A percentile compares a stretch with the other conserved stretches of the same genome.
phyloP scores from a whole-genome alignment of 176 grass and related monocot genomes.

The Carex myosuroides region DNA sequence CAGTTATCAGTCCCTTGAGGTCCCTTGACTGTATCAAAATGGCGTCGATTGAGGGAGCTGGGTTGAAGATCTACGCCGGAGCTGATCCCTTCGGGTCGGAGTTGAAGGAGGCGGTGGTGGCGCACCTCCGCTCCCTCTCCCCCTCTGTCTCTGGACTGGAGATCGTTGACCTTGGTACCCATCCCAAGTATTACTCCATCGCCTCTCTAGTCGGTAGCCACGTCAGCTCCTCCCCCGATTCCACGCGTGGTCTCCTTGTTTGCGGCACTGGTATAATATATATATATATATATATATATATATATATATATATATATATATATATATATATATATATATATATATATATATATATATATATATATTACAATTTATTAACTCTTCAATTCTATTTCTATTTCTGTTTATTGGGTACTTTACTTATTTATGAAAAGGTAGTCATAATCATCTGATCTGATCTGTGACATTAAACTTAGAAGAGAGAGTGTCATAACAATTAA shows the following conservation, averaged over 20 bases:
- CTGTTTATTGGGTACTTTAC: too few species aligned
- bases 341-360: too few species aligned
- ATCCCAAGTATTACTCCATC: constrained; percentile 81
- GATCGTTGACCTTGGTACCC: constrained; percentile 64
- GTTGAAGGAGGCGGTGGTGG: constrained; percentile 66
- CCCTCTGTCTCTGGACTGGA: constrained; percentile 19
- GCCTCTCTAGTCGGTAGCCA: constrained; percentile 46
- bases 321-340: too few species aligned
- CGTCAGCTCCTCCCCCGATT: constrained; percentile 29
- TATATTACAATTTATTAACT: background rate
- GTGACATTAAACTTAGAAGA: background rate
- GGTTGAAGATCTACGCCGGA: constrained; percentile 66
- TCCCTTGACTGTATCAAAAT: background rate
- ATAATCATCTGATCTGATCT: background rate
- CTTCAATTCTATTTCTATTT: background rate
- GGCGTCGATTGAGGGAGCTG: background rate
- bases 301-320: too few species aligned
- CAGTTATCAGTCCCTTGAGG: too few species aligned
- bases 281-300: too few species aligned
- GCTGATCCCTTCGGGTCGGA: constrained; percentile 58
- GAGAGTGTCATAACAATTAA: background rate
- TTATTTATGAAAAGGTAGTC: background rate
- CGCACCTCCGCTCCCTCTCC: constrained; percentile 54
- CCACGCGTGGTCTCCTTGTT: constrained; percentile 51
- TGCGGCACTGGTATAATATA: constrained; percentile 50